Base-by-base conservation (phyloP, 2,329 filamentous ascomycete genomes). In the Sclerotinia spermophila region DNA sequence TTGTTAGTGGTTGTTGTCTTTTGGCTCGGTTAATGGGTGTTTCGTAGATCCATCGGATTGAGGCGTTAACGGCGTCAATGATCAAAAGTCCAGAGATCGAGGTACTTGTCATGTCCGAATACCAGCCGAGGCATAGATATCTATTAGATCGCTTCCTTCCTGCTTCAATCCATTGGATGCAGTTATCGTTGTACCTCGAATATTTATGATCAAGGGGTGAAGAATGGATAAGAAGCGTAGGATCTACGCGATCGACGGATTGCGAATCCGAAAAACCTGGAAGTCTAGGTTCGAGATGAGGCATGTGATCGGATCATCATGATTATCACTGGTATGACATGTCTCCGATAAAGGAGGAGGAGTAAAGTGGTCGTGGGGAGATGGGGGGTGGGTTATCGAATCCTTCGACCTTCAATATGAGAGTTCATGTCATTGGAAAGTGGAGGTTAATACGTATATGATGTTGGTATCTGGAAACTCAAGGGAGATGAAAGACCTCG, bases 381-480 rank as follows among this genome's bases (percentile, higher is more conserved):
- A 61, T 64, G 44, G 30, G 30, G 61, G 40, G 40, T 69, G 56
- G 56, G 35, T 33, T 61, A 48, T n/a, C 42, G 33, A 53, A 61
- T 40, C 30, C 44, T 51, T 30, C 13, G 58, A 44, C 11, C 44
- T 35, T 68, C 30, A 61, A 48, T 24, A n/a, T 17, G n/a, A 48
- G 27, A 33, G 44, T 44, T 24, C 19, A 42, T 53, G 5, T 69
- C 33, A 44, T 44, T 64, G 67, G 19, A 33, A 62, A 44, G 4
- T 35, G 17, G n/a, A 64, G 30, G 67, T 44, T 53, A 44, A 44
- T 51, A 35, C 64, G n/a, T 59, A 64, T 68, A 68, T 40, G 24
- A n/a, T 40, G 44, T 55, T 53, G 33, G 44, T 44, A 55, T 64
- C 35, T 64, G 44, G 44, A 62, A 69, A 44, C 4, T 62, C 44